Evolutionary conservation across 305 asterid species (phyloP).

Genomic region (Fraxinus angustifolia): DNA sequence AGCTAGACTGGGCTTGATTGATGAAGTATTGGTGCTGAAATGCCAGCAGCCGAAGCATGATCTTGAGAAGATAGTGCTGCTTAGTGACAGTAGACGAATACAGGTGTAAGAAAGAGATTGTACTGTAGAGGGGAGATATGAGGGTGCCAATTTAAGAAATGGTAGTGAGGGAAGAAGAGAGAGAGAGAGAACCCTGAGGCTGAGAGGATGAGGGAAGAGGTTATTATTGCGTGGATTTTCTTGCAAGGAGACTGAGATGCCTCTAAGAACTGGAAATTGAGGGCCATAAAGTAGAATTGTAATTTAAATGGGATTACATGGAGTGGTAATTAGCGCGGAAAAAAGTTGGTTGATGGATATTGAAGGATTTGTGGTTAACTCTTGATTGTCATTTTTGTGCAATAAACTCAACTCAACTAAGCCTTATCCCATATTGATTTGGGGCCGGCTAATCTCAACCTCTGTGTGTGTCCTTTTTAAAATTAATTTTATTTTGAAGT

Average conservation of each 20-base stretch:
- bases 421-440: not conserved
- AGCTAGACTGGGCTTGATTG: not conserved
- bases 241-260: not conserved
- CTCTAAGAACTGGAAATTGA: not conserved
- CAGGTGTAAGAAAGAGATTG: not conserved
- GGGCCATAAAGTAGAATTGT: not conserved
- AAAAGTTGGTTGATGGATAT: not conserved
- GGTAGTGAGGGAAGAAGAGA: not conserved
- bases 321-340: not conserved
- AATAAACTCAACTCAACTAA: not conserved
- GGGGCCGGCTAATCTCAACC: not conserved
- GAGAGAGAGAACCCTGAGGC: not conserved
- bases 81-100: not conserved
- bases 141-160: not conserved
- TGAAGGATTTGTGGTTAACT: not conserved
- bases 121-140: not conserved
- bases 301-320: not conserved
- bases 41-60: not conserved
- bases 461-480: not conserved
- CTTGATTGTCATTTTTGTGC: not conserved
- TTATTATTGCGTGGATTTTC: not conserved
- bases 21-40: not conserved
- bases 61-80: not conserved
- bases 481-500: not conserved
- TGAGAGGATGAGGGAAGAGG: not conserved